Percentiles rank a stretch among this genome's conserved stretches.
Conservation (phyloP, 257 asterid species). For the Datura wrightii region DNA sequence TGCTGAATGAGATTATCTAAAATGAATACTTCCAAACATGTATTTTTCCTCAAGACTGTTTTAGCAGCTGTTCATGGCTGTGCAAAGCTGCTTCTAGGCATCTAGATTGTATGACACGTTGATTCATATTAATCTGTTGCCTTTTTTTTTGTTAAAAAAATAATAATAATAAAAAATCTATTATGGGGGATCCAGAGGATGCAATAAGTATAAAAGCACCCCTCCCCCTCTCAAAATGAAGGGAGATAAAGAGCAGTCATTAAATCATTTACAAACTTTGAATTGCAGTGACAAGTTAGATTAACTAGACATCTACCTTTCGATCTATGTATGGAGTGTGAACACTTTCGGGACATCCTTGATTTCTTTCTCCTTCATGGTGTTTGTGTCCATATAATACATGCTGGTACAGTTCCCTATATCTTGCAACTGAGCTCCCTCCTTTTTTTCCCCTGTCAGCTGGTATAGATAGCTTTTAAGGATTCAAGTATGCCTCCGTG, state of each 20-base stretch:
- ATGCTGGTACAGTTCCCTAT: background rate
- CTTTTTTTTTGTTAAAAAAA: background rate
- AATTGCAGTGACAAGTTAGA: background rate
- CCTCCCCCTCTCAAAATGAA: background rate
- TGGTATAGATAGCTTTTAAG: too few relatives aligned
- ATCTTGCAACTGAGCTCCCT: background rate
- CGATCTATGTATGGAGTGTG: background rate
- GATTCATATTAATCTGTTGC: background rate
- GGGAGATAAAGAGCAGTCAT: background rate
- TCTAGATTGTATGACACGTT: background rate
- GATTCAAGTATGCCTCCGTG: too few relatives aligned
- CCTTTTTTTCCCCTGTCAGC: too few relatives aligned
- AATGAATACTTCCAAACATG: background rate
- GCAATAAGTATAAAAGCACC: background rate
- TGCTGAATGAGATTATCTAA: conserved; percentile 9
- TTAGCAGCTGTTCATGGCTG: background rate
- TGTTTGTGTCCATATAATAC: background rate
- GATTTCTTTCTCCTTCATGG: background rate
- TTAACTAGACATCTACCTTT: background rate
- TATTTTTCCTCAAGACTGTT: background rate
- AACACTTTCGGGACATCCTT: background rate
- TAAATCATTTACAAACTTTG: background rate
- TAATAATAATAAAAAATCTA: background rate
- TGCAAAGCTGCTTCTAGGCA: background rate
- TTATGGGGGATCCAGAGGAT: background rate